Conservation (phyloP, 352 stramenopile species). For the Globisporangium acanthophoron region DNA sequence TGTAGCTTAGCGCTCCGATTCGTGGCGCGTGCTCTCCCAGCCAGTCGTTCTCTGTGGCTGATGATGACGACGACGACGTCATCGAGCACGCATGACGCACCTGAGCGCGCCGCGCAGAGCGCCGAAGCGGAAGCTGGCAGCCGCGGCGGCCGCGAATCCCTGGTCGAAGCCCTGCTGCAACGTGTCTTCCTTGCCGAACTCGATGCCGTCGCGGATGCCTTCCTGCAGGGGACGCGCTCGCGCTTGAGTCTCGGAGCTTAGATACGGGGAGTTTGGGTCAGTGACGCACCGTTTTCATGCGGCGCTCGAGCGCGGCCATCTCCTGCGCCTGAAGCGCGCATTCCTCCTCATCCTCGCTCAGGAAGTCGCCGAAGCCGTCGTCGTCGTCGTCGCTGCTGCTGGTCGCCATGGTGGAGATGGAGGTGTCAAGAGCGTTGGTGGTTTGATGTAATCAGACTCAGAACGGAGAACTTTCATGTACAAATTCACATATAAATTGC, state of each 20-base stretch:
- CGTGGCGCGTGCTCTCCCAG: background rate
- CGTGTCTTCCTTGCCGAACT: constrained; percentile 64
- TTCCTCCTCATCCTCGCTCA: constrained; percentile 51
- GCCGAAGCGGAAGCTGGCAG: constrained; percentile 34
- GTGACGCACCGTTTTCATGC: constrained; percentile 49
- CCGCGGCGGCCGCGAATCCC: constrained; percentile 36
- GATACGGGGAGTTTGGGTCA: background rate
- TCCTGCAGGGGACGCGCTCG: constrained; percentile 18
- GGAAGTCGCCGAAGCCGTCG: constrained; percentile 61
- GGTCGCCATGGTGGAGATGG: background rate
- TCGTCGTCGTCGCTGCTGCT: constrained; percentile 20
- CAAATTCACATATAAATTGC: too few species aligned
- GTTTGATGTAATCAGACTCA: too few species aligned
- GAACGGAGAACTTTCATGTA: too few species aligned
- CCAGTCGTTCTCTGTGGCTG: background rate
- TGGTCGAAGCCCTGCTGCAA: constrained; percentile 67
- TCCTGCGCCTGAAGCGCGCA: constrained; percentile 41
- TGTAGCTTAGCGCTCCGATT: too few species aligned
- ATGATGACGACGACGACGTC: background rate
- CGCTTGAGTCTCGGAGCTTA: background rate
- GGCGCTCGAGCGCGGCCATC: constrained; percentile 43
- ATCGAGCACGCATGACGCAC: constrained; percentile 6
- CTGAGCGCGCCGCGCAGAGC: constrained; percentile 45
- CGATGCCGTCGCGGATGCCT: constrained; percentile 62
- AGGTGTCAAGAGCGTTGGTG: background rate